phyloP scores from a whole-genome alignment of 2,329 filamentous ascomycete species.

The Alternaria sp. region DNA sequence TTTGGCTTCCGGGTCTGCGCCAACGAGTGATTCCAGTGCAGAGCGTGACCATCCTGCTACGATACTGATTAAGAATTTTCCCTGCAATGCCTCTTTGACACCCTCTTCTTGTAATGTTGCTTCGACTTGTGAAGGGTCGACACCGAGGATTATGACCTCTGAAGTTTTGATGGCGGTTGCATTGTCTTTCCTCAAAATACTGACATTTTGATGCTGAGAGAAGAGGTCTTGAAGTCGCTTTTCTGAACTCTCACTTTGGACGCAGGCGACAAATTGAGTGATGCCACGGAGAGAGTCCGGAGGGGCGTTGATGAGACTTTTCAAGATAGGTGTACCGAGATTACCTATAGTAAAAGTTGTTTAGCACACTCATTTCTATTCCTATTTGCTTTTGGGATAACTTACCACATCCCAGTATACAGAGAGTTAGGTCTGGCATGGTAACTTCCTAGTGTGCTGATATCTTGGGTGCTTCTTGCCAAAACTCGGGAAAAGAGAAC shows the following conservation, averaged over 20 bases:
- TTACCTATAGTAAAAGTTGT: background rate
- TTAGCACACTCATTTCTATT: too few species aligned
- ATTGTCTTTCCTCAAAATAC: background rate
- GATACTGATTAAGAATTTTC: background rate
- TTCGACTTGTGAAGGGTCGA: slow-evolving; percentile 2
- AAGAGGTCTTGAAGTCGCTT: background rate
- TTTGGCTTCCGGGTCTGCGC: background rate
- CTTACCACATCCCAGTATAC: slow-evolving; percentile 44
- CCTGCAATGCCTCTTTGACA: background rate
- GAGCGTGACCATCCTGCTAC: slow-evolving; percentile 4
- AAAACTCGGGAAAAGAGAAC: too few species aligned
- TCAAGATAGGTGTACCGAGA: background rate
- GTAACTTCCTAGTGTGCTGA: background rate
- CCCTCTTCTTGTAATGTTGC: background rate
- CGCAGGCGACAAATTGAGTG: slow-evolving; percentile 6
- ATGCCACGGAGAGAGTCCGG: background rate
- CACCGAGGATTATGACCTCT: background rate
- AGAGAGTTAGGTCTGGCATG: slow-evolving; percentile 29
- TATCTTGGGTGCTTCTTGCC: too few species aligned
- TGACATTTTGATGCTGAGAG: background rate
- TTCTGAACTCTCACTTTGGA: background rate
- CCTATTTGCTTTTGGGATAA: background rate
- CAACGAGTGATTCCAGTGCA: background rate
- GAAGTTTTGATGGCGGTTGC: background rate
- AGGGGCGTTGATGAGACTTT: background rate